Conservation (phyloP, 495 filamentous ascomycete genomes). For the Neurospora tetraspora region DNA sequence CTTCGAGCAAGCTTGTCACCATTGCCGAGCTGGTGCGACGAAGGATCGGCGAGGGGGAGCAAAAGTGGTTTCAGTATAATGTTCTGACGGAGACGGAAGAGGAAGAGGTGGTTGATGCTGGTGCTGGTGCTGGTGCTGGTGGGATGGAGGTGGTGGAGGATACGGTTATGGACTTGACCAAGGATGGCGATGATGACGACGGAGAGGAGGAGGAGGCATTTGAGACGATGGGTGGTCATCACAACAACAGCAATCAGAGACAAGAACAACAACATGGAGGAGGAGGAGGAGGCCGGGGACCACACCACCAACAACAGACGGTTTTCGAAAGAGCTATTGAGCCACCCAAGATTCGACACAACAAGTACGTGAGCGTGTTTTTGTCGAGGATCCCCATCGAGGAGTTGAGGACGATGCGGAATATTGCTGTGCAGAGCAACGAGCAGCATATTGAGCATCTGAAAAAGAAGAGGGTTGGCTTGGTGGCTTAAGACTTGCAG, state of each 20-base stretch:
- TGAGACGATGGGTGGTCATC: slow-evolving; percentile 32
- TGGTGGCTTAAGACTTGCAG: slow-evolving; percentile 1
- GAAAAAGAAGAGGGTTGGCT: slow-evolving; percentile 13
- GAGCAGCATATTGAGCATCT: slow-evolving; percentile 16
- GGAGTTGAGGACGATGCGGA: slow-evolving; percentile 29
- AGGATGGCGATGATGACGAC: slow-evolving; percentile 6
- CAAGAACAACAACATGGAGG: background rate
- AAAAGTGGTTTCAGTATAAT: slow-evolving; percentile 55
- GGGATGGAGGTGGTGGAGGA: slow-evolving; percentile 29
- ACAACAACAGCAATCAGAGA: background rate
- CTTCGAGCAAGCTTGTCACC: slow-evolving; percentile 50
- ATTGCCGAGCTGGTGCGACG: slow-evolving; percentile 56
- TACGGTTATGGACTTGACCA: slow-evolving; percentile 15
- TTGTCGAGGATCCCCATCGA: slow-evolving; percentile 45
- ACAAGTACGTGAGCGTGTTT: slow-evolving; percentile 48
- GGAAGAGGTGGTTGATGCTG: slow-evolving; percentile 14
- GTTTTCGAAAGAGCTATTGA: slow-evolving; percentile 34
- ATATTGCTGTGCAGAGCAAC: slow-evolving; percentile 29
- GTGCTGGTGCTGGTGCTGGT: background rate
- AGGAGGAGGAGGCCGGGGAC: background rate
- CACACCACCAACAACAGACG: slow-evolving; percentile 15
- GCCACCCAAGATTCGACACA: slow-evolving; percentile 14
- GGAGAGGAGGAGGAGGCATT: slow-evolving; percentile 30
- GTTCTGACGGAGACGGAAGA: slow-evolving; percentile 28
- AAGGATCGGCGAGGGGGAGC: slow-evolving; percentile 39